A percentile compares a stretch with the other conserved stretches of the same genome.
Conservation (phyloP, 768 basidiomycete species). For the Hirschioporus abietinus region DNA sequence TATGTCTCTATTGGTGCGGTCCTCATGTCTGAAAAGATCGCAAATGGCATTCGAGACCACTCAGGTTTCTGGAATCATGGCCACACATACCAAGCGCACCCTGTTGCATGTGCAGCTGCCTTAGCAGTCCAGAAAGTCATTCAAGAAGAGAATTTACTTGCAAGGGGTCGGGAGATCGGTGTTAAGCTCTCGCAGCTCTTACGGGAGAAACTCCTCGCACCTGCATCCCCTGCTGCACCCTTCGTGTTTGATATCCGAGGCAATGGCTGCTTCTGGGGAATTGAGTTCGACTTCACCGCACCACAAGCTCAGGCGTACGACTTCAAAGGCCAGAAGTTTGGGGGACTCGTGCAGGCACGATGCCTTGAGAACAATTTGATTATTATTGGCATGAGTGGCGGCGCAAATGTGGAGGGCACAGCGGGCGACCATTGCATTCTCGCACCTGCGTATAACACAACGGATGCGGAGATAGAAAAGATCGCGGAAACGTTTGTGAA, state of each 20-base stretch:
- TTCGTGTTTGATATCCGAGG: conserved; percentile 80
- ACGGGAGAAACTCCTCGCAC: conserved; percentile 44
- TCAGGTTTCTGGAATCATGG: conserved; percentile 79
- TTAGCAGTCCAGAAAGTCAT: conserved; percentile 79
- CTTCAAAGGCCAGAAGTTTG: conserved; percentile 53
- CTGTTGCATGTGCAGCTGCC: conserved; percentile 71
- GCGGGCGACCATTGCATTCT: conserved; percentile 72
- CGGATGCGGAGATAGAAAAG: conserved; percentile 57
- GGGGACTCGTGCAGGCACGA: conserved; percentile 63
- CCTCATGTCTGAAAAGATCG: conserved; percentile 67
- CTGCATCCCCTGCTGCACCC: conserved; percentile 54
- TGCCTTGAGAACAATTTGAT: conserved; percentile 63
- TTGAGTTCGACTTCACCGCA: conserved; percentile 70
- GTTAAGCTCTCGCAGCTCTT: conserved; percentile 53
- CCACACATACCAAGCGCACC: conserved; percentile 69
- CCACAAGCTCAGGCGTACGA: conserved; percentile 37
- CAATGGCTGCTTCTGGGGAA: conserved; percentile 75
- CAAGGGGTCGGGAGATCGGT: conserved; percentile 55
- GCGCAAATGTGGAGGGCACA: conserved; percentile 61
- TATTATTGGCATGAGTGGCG: conserved; percentile 70
- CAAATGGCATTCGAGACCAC: conserved; percentile 60
- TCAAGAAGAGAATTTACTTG: conserved; percentile 61
- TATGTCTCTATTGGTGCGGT: conserved; percentile 82
- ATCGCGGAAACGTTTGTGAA: conserved; percentile 63
- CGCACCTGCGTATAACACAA: conserved; percentile 78